Percentiles rank a stretch among this genome's conserved stretches.
These are phyloP conservation scores for Linnemannia elongata DNA, from an alignment of 192 early-diverging fungal species.

Conservation along the genomic window DNA sequence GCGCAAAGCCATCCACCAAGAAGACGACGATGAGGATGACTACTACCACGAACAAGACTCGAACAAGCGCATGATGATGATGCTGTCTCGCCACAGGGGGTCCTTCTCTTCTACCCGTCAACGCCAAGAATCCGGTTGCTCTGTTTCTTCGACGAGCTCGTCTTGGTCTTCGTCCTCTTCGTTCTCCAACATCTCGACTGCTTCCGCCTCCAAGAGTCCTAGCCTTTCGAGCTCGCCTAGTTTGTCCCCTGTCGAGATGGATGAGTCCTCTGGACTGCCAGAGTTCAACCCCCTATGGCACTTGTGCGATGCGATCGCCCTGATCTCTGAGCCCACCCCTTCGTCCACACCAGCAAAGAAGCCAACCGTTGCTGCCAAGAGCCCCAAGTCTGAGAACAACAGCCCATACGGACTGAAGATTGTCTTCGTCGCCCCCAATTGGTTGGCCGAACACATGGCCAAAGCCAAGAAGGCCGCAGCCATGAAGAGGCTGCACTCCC, in stretches of 20 bases:
- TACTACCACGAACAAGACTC: background rate
- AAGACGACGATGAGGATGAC: background rate
- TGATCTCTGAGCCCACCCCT: background rate
- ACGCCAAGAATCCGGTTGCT: conserved; percentile 45
- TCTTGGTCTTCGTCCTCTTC: conserved; percentile 43
- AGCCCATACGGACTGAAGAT: conserved; percentile 31
- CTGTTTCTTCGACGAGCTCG: conserved; percentile 32
- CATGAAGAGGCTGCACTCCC: conserved; percentile 31
- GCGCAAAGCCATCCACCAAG: conserved; percentile 14
- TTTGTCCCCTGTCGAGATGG: background rate
- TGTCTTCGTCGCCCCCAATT: conserved; percentile 44
- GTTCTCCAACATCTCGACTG: conserved; percentile 32
- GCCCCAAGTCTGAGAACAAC: background rate
- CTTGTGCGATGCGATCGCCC: conserved; percentile 37
- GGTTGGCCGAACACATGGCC: conserved; percentile 43
- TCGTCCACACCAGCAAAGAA: background rate
- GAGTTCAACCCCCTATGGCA: conserved; percentile 41
- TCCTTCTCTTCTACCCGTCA: conserved; percentile 21
- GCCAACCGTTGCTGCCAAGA: background rate
- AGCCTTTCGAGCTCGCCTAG: conserved; percentile 3
- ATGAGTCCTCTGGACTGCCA: background rate
- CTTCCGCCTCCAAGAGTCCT: conserved; percentile 15
- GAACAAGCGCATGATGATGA: conserved; percentile 28
- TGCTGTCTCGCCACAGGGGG: background rate
- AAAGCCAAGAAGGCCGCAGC: conserved; percentile 39